Evolutionary conservation across 192 early-diverging fungal genomes (phyloP), one percentile per base, ranked within the genome.

Genomic region (Backusella macrospora): DNA sequence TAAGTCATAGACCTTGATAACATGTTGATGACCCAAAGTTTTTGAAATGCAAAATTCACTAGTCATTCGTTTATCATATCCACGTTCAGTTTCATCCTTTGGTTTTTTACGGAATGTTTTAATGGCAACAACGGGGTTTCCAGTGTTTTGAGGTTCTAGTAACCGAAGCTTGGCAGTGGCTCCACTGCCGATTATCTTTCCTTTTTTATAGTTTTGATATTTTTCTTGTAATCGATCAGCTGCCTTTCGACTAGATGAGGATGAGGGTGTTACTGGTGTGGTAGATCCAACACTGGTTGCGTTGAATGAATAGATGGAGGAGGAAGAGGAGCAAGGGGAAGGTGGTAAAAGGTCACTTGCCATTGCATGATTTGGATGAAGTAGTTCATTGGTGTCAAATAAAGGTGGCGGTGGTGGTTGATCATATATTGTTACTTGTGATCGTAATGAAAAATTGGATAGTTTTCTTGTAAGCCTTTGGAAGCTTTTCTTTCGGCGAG

Each of bases 41-140:
- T 93, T 95, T 62, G 88, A 90, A 68, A 99, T 97, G 83, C 96
- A 96, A 81, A 98, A 99, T 83, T 99, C 97, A 77, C 90, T 88
- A 38, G 91, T 94, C 73, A 99, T 83, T 81, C 96, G 96, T 81
- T 97, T 98, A 82, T 98, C 83, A 78, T 96, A 97, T 59, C 94
- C 92, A 79, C 92, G 93, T 86, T 94, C 89, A 5, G 90, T 89
- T 86, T 97, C 96, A 76, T 93, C 88, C 76, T 91, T 91, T 12
- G 44, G 13, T 40, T 88, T 80, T 75, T 93, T 94, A 68, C 94
- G 86, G 84, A 98, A 98, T 70, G 95, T 93, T 81, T 98, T 98
- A 76, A 98, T 89, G 15, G 96, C 76, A 91, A 81, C 87, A 93
- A 70, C 88, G 83, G 77, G 89, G 85, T 62, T 90, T 78, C 74